Base-by-base conservation (phyloP, 495 filamentous ascomycete genomes). In the Xylona heveae region DNA sequence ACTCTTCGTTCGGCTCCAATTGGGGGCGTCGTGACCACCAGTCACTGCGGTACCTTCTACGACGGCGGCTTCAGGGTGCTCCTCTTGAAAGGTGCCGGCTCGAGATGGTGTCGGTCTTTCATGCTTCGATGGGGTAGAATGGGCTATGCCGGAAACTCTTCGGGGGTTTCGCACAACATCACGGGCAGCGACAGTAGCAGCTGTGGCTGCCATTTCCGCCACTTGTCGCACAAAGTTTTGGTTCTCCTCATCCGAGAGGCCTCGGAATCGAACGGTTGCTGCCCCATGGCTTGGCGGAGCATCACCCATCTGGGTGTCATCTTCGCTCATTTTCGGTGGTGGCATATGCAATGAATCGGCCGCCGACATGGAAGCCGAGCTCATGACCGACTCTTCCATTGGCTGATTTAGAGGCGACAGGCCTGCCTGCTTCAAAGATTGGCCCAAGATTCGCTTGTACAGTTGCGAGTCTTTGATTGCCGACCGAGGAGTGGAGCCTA, bases 11-110 rank as follows among this genome's bases (percentile, higher is more conserved):
- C 79, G 74, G 38, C 85, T 80, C 88, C 88, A 99, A 46, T 99
- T 99, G 0, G 88, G 88, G 10, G 88, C 88, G 52, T 99, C 88
- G 45, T 99, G 90, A 19, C 90, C 85, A 38, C 83, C 84, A 19
- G 48, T 40, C 35, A 53, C 48, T 2, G 45, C 35, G 15, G 50
- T 39, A 19, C 55, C 62, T 16, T 53, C 51, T 24, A 42, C 36
- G 19, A 57, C 39, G 15, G 54, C 56, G 23, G 49, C 43, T 42
- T 60, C 49, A 21, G 62, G 56, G 28, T 46, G 40, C 7, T 64
- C 55, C 7, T 62, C 54, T 0, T 50, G 52, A 23, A 59, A 53
- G 8, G 56, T 51, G n/a, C 41, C 39, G 7, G 53, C 38, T 12
- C 61, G 57, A 22, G 48, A 33, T 3, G 52, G 47, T 6, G 40